phyloP scores from a whole-genome alignment of 2,329 filamentous ascomycete genomes.

The Aspergillus aculeatus region DNA sequence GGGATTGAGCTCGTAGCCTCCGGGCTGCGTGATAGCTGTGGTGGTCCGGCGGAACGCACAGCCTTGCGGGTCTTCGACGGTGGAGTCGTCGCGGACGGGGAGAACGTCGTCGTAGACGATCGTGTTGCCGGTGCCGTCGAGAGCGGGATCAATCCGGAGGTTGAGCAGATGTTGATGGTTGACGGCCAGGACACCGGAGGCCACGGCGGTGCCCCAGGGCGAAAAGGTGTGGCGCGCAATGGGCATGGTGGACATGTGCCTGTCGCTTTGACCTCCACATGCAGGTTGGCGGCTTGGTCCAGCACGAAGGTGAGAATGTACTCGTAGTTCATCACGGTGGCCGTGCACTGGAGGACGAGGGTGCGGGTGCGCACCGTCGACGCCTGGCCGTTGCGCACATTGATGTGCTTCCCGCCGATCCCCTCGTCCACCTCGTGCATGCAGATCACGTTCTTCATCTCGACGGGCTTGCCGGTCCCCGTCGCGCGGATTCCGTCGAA shows the following conservation, averaged over 20 bases:
- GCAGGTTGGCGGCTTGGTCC: constrained; percentile 40
- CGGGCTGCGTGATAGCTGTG: constrained; percentile 54
- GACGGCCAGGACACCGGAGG: constrained; percentile 43
- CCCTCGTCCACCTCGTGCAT: constrained; percentile 41
- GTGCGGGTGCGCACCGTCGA: constrained; percentile 34
- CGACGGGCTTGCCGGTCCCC: constrained; percentile 32
- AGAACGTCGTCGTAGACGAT: constrained; percentile 40
- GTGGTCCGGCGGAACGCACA: not conserved
- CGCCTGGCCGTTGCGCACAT: constrained; percentile 37
- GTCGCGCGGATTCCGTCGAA: constrained; percentile 42
- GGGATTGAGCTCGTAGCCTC: constrained; percentile 50
- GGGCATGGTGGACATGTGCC: constrained; percentile 43
- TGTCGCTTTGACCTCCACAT: constrained; percentile 45
- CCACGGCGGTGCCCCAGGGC: constrained; percentile 42
- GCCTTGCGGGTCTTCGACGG: constrained; percentile 38
- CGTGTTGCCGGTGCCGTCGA: constrained; percentile 46
- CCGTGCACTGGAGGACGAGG: constrained; percentile 42
- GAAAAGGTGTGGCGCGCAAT: constrained; percentile 36
- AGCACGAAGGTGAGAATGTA: constrained; percentile 48
- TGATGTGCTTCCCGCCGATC: constrained; percentile 44
- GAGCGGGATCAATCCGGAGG: constrained; percentile 44
- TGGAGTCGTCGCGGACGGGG: no score
- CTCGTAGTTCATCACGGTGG: constrained; percentile 46
- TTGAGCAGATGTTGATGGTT: constrained; percentile 48
- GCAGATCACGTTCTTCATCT: constrained; percentile 45